Base-by-base conservation (phyloP, 306 rosid species). In the Vigna trinervia region DNA sequence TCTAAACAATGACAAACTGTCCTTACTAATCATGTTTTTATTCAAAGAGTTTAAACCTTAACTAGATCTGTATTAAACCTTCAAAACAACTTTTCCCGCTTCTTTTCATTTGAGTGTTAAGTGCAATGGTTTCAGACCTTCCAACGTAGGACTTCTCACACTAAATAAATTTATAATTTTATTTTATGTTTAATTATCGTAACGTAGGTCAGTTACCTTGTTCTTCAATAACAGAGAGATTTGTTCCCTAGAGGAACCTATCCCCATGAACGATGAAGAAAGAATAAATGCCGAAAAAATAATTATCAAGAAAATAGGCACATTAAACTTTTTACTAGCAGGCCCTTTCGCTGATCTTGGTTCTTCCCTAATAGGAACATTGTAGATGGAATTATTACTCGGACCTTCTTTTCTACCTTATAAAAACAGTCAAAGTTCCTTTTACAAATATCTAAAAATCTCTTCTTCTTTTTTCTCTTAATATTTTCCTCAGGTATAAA, bases 21-120 rank as follows among this genome's bases (percentile, higher is more conserved):
- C 19, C 12, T 7, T 30, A 54, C 56, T 69, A 65, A 56, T 53
- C 36, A 70, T 48, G 66, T 69, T 61, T 8, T 13, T 54, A 23
- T 19, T 64, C 53, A 26, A 32, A 12, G 26, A 26, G 23, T 67
- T 63, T 53, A 30, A 15, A 75, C 15, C 12, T 39, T 39, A 8
- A 20, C 12, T 43, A 11, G 56, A n/a, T 34, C 63, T 11, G 62
- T 6, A 15, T 45, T 70, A 15, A 53, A 28, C 77, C 38, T 58
- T 78, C 47, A 48, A 78, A 57, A 50, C 60, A 39, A 53, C 36
- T 43, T 60, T 87, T 81, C 79, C 87, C 80, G 82, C 89, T 20
- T 74, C 71, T 67, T 65, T n/a, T 76, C 32, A 17, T 12, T 47
- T 17, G 51, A 17, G 15, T 17, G 15, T 32, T 63, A 63, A 75